Conservation (phyloP, 2,329 filamentous ascomycete genomes). For the Colletotrichum liriopes region DNA sequence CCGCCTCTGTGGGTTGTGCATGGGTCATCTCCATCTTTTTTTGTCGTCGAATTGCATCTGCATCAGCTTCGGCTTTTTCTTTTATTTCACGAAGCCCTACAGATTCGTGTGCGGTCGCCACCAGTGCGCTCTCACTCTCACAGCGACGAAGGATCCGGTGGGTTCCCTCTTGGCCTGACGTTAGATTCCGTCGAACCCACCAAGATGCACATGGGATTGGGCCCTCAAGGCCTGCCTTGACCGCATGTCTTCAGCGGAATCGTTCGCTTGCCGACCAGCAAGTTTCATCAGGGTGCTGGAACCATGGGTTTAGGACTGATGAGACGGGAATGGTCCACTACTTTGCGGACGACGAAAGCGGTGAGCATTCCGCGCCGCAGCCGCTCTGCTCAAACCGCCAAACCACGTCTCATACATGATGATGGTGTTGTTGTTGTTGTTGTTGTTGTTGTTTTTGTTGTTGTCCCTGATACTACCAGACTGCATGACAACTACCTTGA, state of each 20-base stretch:
- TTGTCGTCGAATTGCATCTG: conserved; percentile 17
- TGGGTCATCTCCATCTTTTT: conserved; percentile 29
- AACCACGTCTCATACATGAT: neutral
- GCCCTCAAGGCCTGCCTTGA: conserved; percentile 14
- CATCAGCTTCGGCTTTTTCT: conserved; percentile 10
- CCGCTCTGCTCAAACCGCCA: conserved; percentile 3
- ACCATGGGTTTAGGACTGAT: conserved; percentile 3
- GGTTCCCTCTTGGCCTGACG: conserved; percentile 19
- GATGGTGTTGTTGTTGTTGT: neutral
- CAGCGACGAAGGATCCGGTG: conserved; percentile 13
- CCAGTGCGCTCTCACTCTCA: neutral
- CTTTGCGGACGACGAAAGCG: conserved; percentile 3
- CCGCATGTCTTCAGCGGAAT: conserved; percentile 31
- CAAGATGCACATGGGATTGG: conserved; percentile 6
- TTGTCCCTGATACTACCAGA: conserved; percentile 8
- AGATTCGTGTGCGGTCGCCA: conserved; percentile 9
- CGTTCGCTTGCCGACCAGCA: conserved; percentile 20
- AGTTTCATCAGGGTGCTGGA: conserved; percentile 27
- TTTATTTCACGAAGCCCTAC: conserved; percentile 19
- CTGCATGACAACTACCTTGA: conserved; percentile 27
- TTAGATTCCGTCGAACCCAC: conserved; percentile 18
- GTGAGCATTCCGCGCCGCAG: conserved; percentile 18
- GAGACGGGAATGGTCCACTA: neutral
- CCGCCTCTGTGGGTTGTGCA: conserved; percentile 25
- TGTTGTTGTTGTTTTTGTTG: too few relatives aligned